Percentiles rank a stretch among this genome's conserved stretches.
phyloP scores from a whole-genome alignment of 1,139 yeast genomes.

The Sugiyamaella xylanicola region DNA sequence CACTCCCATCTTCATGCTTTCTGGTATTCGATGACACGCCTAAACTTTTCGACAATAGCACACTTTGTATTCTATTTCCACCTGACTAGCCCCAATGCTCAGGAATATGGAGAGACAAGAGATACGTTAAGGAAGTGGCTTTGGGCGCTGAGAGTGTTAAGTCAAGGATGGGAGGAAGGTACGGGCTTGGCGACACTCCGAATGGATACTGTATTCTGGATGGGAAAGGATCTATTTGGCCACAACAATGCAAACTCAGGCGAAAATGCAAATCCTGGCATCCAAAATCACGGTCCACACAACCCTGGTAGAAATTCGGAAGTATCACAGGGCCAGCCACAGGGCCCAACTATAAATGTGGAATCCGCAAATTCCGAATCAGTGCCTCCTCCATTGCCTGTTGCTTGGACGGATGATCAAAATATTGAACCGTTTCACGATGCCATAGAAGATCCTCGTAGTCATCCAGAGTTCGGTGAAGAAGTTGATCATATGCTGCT shows the following conservation, averaged over 20 bases:
- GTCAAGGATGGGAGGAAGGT: constrained; percentile 44
- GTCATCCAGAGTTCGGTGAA: constrained; percentile 17
- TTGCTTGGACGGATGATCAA: constrained; percentile 17
- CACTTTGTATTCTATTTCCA: constrained; percentile 42
- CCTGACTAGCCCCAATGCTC: constrained; percentile 38
- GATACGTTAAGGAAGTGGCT: constrained; percentile 42
- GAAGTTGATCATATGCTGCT: constrained; percentile 29
- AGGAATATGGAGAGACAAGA: constrained; percentile 38
- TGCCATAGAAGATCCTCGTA: constrained; percentile 18
- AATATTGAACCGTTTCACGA: constrained; percentile 23
- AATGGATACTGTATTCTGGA: constrained; percentile 42
- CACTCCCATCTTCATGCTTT: constrained; percentile 44
- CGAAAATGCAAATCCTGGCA: not conserved
- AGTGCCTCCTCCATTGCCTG: constrained; percentile 16
- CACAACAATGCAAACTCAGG: not conserved
- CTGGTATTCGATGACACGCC: constrained; percentile 43
- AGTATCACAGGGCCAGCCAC: not conserved
- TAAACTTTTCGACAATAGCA: constrained; percentile 41
- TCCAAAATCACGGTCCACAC: not conserved
- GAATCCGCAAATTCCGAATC: not conserved
- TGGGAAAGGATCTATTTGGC: constrained; percentile 34
- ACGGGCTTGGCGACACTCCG: constrained; percentile 43
- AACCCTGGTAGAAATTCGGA: not conserved
- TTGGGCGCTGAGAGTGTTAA: constrained; percentile 35
- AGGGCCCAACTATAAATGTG: not conserved